Percentiles rank a stretch among this genome's conserved stretches.
phyloP scores from a whole-genome alignment of 2,329 filamentous ascomycete genomes.

The Colletotrichum melonis region DNA sequence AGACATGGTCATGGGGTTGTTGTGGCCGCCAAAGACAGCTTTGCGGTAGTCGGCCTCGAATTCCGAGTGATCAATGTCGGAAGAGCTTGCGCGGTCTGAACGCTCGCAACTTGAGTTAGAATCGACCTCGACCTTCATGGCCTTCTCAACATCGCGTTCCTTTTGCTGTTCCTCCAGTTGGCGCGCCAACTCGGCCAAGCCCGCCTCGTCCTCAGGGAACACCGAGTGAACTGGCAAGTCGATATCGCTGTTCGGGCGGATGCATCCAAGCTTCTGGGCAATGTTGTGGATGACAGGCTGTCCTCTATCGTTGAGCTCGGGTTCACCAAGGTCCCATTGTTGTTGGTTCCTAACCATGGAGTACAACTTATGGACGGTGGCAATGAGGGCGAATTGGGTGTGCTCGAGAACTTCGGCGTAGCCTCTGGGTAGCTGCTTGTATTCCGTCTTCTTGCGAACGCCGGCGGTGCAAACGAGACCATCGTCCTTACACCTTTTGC shows the following conservation, averaged over 20 bases:
- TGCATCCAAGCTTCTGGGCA: constrained; percentile 72
- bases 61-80: constrained; percentile 66
- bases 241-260: constrained; percentile 70
- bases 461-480: constrained; percentile 73
- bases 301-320: constrained; percentile 71
- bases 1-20: constrained; percentile 60
- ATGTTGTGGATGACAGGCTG: constrained; percentile 75
- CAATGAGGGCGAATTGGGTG: constrained; percentile 72
- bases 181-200: constrained; percentile 65
- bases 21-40: constrained; percentile 52
- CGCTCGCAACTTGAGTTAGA: constrained; percentile 46
- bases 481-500: constrained; percentile 75
- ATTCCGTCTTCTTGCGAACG: constrained; percentile 75
- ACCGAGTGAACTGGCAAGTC: constrained; percentile 67
- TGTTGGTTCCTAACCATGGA: constrained; percentile 70
- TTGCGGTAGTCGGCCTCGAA: constrained; percentile 66
- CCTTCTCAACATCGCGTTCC: constrained; percentile 49
- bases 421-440: constrained; percentile 73
- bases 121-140: constrained; percentile 47
- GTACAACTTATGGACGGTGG: constrained; percentile 74
- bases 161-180: constrained; percentile 62
- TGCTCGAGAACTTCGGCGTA: constrained; percentile 75
- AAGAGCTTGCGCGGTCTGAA: constrained; percentile 64
- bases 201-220: constrained; percentile 71
- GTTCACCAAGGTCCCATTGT: constrained; percentile 71